Conservation (phyloP, 2,329 filamentous ascomycete genomes). For the Nigrograna mackinnonii region DNA sequence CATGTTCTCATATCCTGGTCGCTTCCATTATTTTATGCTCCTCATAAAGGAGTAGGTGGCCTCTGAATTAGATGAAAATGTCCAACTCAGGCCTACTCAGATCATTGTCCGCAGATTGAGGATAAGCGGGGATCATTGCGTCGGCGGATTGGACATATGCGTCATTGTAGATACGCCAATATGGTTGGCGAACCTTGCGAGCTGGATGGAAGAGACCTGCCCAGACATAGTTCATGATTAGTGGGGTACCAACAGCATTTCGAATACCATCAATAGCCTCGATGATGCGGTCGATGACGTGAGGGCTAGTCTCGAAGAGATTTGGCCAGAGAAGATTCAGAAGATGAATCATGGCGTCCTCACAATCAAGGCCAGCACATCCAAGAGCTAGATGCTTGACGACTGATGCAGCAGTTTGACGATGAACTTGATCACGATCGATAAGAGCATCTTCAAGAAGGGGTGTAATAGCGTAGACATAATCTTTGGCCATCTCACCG, state of each 20-base stretch:
- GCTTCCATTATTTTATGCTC: no score
- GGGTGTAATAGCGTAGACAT: slow-evolving; percentile 96
- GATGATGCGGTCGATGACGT: slow-evolving; percentile 97
- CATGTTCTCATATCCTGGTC: no score
- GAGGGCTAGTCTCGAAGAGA: slow-evolving; percentile 94
- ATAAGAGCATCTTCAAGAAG: slow-evolving; percentile 96
- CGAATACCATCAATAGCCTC: slow-evolving; percentile 96
- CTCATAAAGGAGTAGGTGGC: no score
- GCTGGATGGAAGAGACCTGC: slow-evolving; percentile 96
- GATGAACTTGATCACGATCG: slow-evolving; percentile 96
- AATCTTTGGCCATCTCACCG: slow-evolving; percentile 99
- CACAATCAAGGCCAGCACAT: slow-evolving; percentile 95
- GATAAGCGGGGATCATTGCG: slow-evolving; percentile 95
- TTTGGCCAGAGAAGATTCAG: slow-evolving; percentile 97
- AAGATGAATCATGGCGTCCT: slow-evolving; percentile 97
- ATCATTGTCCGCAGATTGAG: slow-evolving; percentile 79
- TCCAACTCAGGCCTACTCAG: slow-evolving; percentile 79
- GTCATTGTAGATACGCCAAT: slow-evolving; percentile 97
- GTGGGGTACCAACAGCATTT: slow-evolving; percentile 87
- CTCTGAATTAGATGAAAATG: slow-evolving; percentile 82
- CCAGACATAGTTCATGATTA: slow-evolving; percentile 98
- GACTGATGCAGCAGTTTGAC: slow-evolving; percentile 92
- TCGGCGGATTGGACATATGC: slow-evolving; percentile 94
- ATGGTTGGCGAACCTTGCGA: slow-evolving; percentile 89
- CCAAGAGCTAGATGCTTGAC: slow-evolving; percentile 98